Percentiles rank a stretch among this genome's conserved stretches.
phyloP scores from a whole-genome alignment of 78 protist genomes.

The Cavenderia fasciculata region DNA sequence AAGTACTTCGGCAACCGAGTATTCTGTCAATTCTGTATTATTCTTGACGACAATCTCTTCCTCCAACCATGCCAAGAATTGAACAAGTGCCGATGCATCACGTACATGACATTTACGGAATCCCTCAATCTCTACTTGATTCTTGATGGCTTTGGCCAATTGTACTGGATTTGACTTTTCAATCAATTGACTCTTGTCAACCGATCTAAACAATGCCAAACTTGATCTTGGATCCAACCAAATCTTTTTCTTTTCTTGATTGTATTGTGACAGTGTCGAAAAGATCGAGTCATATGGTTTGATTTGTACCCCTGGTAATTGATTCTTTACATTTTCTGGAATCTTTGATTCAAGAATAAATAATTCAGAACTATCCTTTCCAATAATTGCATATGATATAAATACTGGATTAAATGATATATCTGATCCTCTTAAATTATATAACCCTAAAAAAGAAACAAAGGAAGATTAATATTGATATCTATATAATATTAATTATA shows the following conservation, averaged over 20 bases:
- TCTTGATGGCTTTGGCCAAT: constrained; percentile 87
- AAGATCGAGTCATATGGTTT: constrained; percentile 18
- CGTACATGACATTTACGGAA: constrained; percentile 82
- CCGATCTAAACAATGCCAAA: constrained; percentile 45
- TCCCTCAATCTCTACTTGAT: constrained; percentile 88
- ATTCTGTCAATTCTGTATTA: constrained; percentile 20
- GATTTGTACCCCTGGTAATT: constrained; percentile 4
- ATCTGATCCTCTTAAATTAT: constrained; percentile 90
- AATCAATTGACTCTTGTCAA: not conserved
- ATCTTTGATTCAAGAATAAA: constrained; percentile 21
- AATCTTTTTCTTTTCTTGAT: not conserved
- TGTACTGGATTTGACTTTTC: constrained; percentile 78
- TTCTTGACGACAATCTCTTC: constrained; percentile 21
- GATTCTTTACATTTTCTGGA: not conserved
- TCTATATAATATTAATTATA: not conserved
- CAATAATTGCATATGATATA: constrained; percentile 78
- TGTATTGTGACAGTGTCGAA: not conserved
- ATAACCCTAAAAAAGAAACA: constrained; percentile 61
- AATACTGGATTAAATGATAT: constrained; percentile 82
- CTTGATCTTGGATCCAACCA: constrained; percentile 80
- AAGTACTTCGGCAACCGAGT: constrained; percentile 59
- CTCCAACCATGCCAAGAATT: constrained; percentile 86
- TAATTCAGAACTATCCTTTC: not conserved
- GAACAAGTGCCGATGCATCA: constrained; percentile 89
- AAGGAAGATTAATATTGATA: not conserved